Base-by-base conservation (phyloP, 2,329 filamentous ascomycete genomes). In the Exophiala sp. region DNA sequence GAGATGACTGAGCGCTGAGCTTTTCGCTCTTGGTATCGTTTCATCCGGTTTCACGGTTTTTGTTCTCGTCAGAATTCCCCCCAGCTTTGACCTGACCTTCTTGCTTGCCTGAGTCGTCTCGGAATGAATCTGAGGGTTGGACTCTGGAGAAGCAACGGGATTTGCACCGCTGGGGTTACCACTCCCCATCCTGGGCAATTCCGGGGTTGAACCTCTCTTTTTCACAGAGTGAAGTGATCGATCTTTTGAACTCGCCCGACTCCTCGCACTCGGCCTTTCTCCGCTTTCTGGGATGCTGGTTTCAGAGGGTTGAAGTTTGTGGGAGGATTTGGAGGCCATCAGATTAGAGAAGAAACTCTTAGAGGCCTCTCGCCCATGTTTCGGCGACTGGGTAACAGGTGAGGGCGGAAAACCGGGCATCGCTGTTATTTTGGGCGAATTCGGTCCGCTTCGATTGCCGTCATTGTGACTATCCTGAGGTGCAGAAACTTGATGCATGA, bases 281-380 rank as follows among this genome's bases (percentile, higher is more conserved):
- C 59, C 60, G 1, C 62, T 66, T 43, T 67, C 64, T 16, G 63
- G 63, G 9, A 53, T 55, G 29, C 65, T 68, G 34, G 65, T 61
- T 49, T 73, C 70, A 16, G 70, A 71, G 27, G 62, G 60, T 29
- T 71, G 68, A 27, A 70, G 54, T 48, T 63, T 65, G 43, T 73
- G 70, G 1, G 69, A 70, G 10, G 70, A 68, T 55, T 70, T 71
- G 2, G 70, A 70, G 4, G 70, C 70, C 60, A 72, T 73, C 37
- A 74, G 62, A 48, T 66, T 73, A 10, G 70, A 68, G 51, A 74
- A 73, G 48, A 74, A 73, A 2, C 70, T 72, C 42, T 66, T 69
- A 2, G 71, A 74, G 2, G 66, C 60, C 53, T 74, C 71, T 48
- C 71, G 68, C 11, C 60, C 61, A 53, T 73, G 71, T 51, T 69